Evolutionary conservation across 192 early-diverging fungal genomes (phyloP).

Genomic region (Coemansia asiatica): DNA sequence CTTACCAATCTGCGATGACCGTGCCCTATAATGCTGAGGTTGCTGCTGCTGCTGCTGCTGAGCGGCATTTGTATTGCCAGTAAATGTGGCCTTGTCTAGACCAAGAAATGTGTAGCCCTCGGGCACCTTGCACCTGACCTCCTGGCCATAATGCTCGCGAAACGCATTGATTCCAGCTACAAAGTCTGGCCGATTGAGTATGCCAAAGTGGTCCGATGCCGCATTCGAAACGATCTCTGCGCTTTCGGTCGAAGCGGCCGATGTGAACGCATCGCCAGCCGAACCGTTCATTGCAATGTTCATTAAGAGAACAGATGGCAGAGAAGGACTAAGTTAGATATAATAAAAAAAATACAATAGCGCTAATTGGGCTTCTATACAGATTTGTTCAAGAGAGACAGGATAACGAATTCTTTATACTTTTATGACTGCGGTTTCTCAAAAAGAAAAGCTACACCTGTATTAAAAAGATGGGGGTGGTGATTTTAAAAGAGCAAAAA

Average conservation of each 20-base stretch:
- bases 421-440: not conserved
- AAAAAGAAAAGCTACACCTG: too few relatives aligned
- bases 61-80: not conserved
- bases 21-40: constrained; percentile 2
- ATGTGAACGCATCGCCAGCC: not conserved
- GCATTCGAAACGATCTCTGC: constrained; percentile 7
- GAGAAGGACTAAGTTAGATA: not conserved
- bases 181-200: constrained; percentile 38
- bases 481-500: too few relatives aligned
- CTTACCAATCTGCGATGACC: too few relatives aligned
- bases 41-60: constrained; percentile 13
- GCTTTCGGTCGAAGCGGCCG: constrained; percentile 8
- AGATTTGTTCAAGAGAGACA: not conserved
- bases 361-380: not conserved
- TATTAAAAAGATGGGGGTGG: too few relatives aligned
- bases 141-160: constrained; percentile 48
- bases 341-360: not conserved
- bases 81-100: constrained; percentile 15
- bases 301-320: not conserved
- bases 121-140: constrained; percentile 18
- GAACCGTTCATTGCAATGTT: not conserved
- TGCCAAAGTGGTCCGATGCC: constrained; percentile 10
- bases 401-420: not conserved
- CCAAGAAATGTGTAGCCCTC: constrained; percentile 54
- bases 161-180: constrained; percentile 31